phyloP scores from a whole-genome alignment of 352 stramenopile genomes.

The Pythium guiyangense region DNA sequence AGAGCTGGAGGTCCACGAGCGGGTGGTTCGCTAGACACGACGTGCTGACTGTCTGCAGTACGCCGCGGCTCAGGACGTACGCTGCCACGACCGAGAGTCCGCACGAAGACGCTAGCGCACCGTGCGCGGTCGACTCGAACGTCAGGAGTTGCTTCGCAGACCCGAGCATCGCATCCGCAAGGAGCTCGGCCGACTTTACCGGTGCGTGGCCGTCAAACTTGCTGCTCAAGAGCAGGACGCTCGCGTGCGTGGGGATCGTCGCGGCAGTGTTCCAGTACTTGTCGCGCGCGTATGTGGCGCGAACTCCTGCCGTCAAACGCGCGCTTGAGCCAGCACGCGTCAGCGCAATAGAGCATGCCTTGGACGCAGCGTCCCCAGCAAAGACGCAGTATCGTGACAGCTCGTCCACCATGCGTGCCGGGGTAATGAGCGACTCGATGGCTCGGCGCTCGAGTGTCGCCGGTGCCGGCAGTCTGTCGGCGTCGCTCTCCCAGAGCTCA shows the following conservation, averaged over 20 bases:
- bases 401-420: slow-evolving; percentile 32
- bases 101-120: not conserved
- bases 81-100: slow-evolving; percentile 3
- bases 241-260: slow-evolving; percentile 13
- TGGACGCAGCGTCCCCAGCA: slow-evolving; percentile 6
- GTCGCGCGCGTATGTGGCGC: slow-evolving; percentile 20
- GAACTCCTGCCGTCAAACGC: not conserved
- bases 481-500: slow-evolving; percentile 56
- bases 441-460: slow-evolving; percentile 36
- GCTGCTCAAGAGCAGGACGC: slow-evolving; percentile 17
- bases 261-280: slow-evolving; percentile 24
- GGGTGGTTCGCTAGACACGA: not conserved
- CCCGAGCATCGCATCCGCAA: not conserved
- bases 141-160: slow-evolving; percentile 5
- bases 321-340: not conserved
- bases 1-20: not conserved
- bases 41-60: not conserved
- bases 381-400: slow-evolving; percentile 60
- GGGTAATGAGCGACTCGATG: slow-evolving; percentile 31
- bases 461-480: slow-evolving; percentile 26
- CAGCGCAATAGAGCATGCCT: not conserved
- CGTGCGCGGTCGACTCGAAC: not conserved
- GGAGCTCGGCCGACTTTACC: not conserved
- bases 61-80: slow-evolving; percentile 1
- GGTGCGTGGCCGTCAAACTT: slow-evolving; percentile 13